Conservation (phyloP, 441 rosid species). For the Gossypium davidsonii region DNA sequence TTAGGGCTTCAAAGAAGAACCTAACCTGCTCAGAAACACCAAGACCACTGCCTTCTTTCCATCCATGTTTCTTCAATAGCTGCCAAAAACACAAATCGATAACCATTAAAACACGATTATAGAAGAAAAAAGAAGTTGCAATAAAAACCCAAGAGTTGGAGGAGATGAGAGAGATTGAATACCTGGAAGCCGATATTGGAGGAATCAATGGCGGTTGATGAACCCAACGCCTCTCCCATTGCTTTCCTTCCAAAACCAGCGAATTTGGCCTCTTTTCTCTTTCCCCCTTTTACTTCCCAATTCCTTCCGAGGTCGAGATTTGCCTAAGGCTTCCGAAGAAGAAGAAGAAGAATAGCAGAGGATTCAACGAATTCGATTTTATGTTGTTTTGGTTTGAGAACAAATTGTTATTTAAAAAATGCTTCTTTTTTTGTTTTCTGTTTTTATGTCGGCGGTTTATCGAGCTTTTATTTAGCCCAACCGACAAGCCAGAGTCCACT, state of each 20-base stretch:
- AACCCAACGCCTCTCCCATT: conserved; percentile 29
- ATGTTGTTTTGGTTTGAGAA: too few species aligned
- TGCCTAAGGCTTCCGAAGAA: background rate
- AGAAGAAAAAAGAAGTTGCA: background rate
- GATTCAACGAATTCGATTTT: background rate
- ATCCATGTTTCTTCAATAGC: conserved; percentile 86
- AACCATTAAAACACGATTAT: background rate
- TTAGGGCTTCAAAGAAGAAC: background rate
- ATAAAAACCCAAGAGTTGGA: background rate
- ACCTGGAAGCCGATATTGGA: conserved; percentile 78
- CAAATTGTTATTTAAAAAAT: too few species aligned
- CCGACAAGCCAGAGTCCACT: background rate
- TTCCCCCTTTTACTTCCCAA: background rate
- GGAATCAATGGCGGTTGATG: conserved; percentile 42
- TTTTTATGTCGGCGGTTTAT: background rate
- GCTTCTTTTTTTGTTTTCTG: background rate
- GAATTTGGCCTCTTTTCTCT: background rate
- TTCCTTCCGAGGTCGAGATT: background rate
- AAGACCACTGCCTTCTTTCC: conserved; percentile 92
- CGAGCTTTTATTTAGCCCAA: background rate
- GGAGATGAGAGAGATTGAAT: background rate
- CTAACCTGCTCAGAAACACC: conserved; percentile 62
- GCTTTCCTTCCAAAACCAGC: background rate
- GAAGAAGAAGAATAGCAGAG: background rate
- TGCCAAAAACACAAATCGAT: conserved; percentile 18